Evolutionary conservation across 2,329 filamentous ascomycete genomes (phyloP), one percentile per base, ranked within the genome.

Genomic region (Sclerotinia spermophila): DNA sequence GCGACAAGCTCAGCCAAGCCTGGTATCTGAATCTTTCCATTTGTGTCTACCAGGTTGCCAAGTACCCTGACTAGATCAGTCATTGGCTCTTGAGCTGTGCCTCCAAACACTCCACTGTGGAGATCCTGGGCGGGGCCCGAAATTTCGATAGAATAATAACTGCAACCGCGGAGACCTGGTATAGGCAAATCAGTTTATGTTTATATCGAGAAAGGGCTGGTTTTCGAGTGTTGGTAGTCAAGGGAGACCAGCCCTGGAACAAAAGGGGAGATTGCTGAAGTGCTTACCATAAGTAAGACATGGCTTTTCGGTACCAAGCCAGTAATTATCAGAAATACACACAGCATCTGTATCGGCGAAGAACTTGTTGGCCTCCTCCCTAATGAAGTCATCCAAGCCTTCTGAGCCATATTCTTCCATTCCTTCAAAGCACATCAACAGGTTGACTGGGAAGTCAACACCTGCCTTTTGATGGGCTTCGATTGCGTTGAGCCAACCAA

Each of bases 351-450:
- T 90, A 78, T 97, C 95, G 79, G 93, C 93, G 84, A 99, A 99
- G 86, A 90, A 98, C 78, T 92, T 92, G 84, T 96, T 93, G 75
- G 92, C 94, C 83, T 99, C 96, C 61, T 88, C 90, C 76, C 92
- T 86, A 82, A 99, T 97, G 75, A 98, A 92, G 77, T 97, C 95
- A 79, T 99, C 96, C 69, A 99, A 86, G 51, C 96, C 96, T 81
- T 98, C 95, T 0, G 94, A 97, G 66, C 96, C 96, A 81, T 97
- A 97, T 84, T 99, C 96, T 84, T 99, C 96, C 96, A 99, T 99
- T 64, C 96, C 96, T 86, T 99, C 96, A 77, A 99, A 98, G 86
- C 96, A 99, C 93, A 97, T 98, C 74, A 99, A 88, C 75, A 99
- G 86, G 84, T 99, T 99, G 79, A 99, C 96, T 13, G 96, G 96